Conservation (phyloP, 768 basidiomycete genomes). For the Punctularia strigosozonata region DNA sequence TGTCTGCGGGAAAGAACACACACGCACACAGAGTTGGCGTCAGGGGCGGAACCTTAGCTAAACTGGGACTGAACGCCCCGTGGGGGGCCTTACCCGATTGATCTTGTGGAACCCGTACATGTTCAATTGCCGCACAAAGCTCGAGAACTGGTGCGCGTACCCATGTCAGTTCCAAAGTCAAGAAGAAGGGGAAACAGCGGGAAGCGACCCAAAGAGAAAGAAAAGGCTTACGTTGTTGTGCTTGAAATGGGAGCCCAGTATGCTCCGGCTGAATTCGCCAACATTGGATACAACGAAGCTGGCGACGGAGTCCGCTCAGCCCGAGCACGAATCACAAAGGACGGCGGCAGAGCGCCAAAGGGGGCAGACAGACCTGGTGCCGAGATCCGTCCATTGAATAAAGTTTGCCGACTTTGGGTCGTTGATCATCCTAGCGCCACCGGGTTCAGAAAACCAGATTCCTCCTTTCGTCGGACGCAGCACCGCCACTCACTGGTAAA, state of each 20-base stretch:
- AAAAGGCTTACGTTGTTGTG: slow-evolving; percentile 65
- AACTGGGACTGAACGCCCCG: not conserved
- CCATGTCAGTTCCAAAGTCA: slow-evolving; percentile 4
- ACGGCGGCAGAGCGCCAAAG: not conserved
- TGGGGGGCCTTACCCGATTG: slow-evolving; percentile 50
- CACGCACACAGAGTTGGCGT: not conserved
- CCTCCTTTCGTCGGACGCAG: not conserved
- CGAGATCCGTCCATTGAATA: slow-evolving; percentile 74
- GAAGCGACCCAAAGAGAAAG: slow-evolving; percentile 2
- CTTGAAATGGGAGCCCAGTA: slow-evolving; percentile 80
- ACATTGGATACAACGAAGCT: slow-evolving; percentile 81
- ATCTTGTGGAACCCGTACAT: slow-evolving; percentile 97
- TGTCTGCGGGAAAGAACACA: slow-evolving; percentile 32
- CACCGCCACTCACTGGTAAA: slow-evolving; percentile 58
- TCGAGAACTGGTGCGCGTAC: slow-evolving; percentile 87
- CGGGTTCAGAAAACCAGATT: not conserved
- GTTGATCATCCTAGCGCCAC: slow-evolving; percentile 61
- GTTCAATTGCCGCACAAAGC: slow-evolving; percentile 90
- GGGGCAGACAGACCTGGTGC: slow-evolving; percentile 36
- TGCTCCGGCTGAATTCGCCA: slow-evolving; percentile 76
- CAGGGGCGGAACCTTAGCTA: not conserved
- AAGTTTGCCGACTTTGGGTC: slow-evolving; percentile 71
- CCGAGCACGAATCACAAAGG: not conserved
- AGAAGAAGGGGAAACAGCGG: slow-evolving; percentile 6
- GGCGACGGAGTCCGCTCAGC: not conserved